Percentiles rank a stretch among this genome's conserved stretches.
phyloP scores from a whole-genome alignment of 257 asterid genomes.

The Catharanthus roseus region DNA sequence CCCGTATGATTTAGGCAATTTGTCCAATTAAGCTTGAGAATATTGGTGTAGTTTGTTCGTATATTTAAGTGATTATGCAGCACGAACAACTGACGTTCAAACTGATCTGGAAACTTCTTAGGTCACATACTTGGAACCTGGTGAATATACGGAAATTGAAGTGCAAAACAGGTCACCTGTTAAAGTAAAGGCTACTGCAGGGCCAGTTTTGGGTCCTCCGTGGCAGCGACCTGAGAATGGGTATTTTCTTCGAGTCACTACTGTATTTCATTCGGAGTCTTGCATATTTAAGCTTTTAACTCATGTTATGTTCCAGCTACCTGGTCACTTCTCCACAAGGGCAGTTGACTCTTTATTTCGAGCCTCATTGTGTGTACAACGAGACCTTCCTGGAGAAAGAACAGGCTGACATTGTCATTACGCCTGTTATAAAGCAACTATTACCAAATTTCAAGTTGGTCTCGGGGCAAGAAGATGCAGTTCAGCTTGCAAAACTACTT shows the following conservation, averaged over 20 bases:
- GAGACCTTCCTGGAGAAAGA: conserved; percentile 43
- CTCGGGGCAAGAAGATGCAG: conserved; percentile 92
- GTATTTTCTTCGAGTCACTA: conserved; percentile 27
- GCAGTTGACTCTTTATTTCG: conserved; percentile 56
- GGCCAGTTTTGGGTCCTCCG: conserved; percentile 94
- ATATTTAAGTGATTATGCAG: background rate
- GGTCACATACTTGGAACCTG: conserved; percentile 87
- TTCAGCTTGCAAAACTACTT: conserved; percentile 67
- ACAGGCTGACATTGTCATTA: conserved; percentile 66
- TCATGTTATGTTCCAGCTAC: conserved; percentile 44
- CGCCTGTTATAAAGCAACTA: conserved; percentile 85
- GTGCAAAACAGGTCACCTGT: conserved; percentile 39
- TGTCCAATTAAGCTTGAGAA: background rate
- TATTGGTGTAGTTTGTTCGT: background rate
- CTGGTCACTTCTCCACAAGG: conserved; percentile 60
- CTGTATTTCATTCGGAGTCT: background rate
- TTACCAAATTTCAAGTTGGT: conserved; percentile 70
- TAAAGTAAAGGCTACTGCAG: conserved; percentile 71
- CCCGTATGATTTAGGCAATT: background rate
- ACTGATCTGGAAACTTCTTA: conserved; percentile 11
- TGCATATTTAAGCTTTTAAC: background rate
- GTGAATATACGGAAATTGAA: conserved; percentile 47
- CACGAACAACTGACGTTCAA: background rate
- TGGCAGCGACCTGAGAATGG: conserved; percentile 99
- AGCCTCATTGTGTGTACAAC: conserved; percentile 83